These are phyloP conservation scores for Myxozyma mucilagina DNA, from an alignment of 805 yeast genomes.

Conservation along the genomic window DNA sequence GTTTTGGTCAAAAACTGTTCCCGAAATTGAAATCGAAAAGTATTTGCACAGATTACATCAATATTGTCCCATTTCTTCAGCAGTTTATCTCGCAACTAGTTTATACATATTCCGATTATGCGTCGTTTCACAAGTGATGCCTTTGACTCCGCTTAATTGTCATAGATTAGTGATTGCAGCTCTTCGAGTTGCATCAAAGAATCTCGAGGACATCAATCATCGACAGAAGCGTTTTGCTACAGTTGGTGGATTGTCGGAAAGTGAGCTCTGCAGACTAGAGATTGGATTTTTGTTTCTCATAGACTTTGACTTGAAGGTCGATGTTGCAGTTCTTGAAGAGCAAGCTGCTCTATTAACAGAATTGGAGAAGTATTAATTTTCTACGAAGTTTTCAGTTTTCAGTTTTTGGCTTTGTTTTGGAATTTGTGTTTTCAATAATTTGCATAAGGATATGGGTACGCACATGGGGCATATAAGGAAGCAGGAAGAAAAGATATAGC, in stretches of 20 bases:
- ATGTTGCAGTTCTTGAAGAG: slow-evolving; percentile 40
- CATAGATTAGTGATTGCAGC: slow-evolving; percentile 50
- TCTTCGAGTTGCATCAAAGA: slow-evolving; percentile 49
- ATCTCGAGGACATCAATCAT: slow-evolving; percentile 50
- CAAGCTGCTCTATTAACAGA: slow-evolving; percentile 36
- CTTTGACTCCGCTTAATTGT: slow-evolving; percentile 42
- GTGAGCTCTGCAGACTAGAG: slow-evolving; percentile 52
- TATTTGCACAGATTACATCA: slow-evolving; percentile 43
- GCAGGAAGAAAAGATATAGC: too few relatives aligned
- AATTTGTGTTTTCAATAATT: too few relatives aligned
- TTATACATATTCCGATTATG: slow-evolving; percentile 41
- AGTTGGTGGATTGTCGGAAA: slow-evolving; percentile 49
- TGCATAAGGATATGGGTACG: neutral
- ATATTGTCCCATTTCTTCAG: slow-evolving; percentile 44
- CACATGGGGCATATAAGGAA: neutral
- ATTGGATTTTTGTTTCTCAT: slow-evolving; percentile 52
- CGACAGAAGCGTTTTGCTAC: slow-evolving; percentile 50
- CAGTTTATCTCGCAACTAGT: slow-evolving; percentile 44
- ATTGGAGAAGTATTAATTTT: slow-evolving; percentile 2
- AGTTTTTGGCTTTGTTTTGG: neutral
- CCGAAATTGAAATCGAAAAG: slow-evolving; percentile 37
- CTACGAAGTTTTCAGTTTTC: neutral
- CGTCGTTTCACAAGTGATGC: slow-evolving; percentile 37
- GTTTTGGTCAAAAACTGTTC: slow-evolving; percentile 40
- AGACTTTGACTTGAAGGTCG: slow-evolving; percentile 53